A percentile compares a stretch with the other conserved stretches of the same genome.
phyloP scores from a whole-genome alignment of 169 alveolate genomes.

The Plasmodium billcollinsi region DNA sequence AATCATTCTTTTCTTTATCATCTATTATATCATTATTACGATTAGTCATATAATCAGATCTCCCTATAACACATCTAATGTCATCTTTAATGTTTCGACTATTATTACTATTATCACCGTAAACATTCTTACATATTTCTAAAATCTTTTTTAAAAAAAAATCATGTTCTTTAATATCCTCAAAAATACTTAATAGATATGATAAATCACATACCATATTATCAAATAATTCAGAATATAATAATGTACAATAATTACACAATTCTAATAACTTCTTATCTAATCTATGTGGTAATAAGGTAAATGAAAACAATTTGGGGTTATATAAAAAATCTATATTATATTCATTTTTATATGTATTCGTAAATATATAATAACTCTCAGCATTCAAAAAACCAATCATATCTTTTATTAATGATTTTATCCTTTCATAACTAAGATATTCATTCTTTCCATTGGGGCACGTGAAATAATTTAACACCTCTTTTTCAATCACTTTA shows the following conservation, averaged over 20 bases:
- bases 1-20: too few relatives aligned
- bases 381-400: constrained; percentile 16
- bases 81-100: constrained; percentile 47
- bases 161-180: constrained; percentile 22
- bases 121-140: constrained; percentile 42
- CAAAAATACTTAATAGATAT: constrained; percentile 22
- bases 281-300: constrained; percentile 38
- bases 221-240: constrained; percentile 52
- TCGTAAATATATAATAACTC: constrained; percentile 28
- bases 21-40: not conserved
- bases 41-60: constrained; percentile 65
- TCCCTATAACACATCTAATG: constrained; percentile 64
- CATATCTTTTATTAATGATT: constrained; percentile 22
- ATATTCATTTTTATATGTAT: not conserved
- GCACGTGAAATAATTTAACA: constrained; percentile 22
- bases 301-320: constrained; percentile 52
- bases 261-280: constrained; percentile 9
- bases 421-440: constrained; percentile 47
- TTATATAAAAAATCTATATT: not conserved
- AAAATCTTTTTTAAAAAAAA: constrained; percentile 27
- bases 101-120: constrained; percentile 13
- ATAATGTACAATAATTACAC: constrained; percentile 40
- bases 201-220: constrained; percentile 66
- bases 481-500: constrained; percentile 23
- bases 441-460: constrained; percentile 46